Evolutionary conservation across 768 basidiomycete genomes (phyloP).

Genomic region (Lyophyllum decastes): DNA sequence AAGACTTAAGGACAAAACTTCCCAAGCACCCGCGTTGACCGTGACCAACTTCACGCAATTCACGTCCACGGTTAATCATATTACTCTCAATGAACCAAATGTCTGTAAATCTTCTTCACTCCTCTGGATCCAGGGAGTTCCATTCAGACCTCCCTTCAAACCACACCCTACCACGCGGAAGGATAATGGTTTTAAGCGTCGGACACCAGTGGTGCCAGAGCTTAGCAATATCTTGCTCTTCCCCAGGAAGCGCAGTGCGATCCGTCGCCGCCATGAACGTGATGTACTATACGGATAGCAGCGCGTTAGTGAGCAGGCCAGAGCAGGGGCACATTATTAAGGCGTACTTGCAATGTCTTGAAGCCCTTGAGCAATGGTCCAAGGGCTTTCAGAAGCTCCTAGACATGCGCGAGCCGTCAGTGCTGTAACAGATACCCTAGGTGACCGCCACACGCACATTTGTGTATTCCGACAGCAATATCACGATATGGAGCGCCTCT

Average conservation of each 20-base stretch:
- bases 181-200: constrained; percentile 62
- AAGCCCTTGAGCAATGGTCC: constrained; percentile 44
- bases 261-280: constrained; percentile 58
- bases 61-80: background rate
- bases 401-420: background rate
- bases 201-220: constrained; percentile 60
- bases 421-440: background rate
- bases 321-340: background rate
- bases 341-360: constrained; percentile 34
- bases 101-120: background rate
- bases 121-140: constrained; percentile 12
- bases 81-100: background rate
- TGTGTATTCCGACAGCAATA: constrained; percentile 50
- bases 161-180: constrained; percentile 67
- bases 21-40: background rate
- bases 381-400: constrained; percentile 45
- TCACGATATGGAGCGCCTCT: constrained; percentile 63
- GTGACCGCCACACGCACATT: constrained; percentile 34
- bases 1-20: background rate
- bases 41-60: background rate
- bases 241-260: constrained; percentile 26
- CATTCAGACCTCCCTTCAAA: constrained; percentile 36
- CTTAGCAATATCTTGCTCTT: constrained; percentile 54
- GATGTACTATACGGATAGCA: constrained; percentile 41
- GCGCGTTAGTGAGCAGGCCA: background rate